phyloP scores from a whole-genome alignment of 345 rosid species.

The Rubroshorea leprosula region DNA sequence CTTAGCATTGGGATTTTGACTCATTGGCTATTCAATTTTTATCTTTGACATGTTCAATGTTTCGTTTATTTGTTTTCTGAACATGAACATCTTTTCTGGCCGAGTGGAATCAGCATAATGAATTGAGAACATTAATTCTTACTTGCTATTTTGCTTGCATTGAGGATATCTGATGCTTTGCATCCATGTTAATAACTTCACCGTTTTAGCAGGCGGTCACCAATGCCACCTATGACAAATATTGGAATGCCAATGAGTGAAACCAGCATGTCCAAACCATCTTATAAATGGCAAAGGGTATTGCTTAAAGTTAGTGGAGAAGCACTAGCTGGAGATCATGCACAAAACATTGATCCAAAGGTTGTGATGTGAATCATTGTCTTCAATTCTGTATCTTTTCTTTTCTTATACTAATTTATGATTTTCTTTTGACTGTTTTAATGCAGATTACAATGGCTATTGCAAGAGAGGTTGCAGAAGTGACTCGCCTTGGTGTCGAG shows the following conservation, averaged over 20 bases:
- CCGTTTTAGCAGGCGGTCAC: conserved; percentile 44
- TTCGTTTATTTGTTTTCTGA: background rate
- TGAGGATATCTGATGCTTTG: background rate
- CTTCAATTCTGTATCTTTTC: background rate
- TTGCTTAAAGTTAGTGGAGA: conserved; percentile 97
- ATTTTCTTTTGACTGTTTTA: conserved; percentile 1
- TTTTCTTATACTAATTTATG: background rate
- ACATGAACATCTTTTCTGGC: background rate
- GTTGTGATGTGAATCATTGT: conserved; percentile 29
- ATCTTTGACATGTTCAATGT: no score
- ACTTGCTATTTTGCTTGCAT: background rate
- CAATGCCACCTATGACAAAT: conserved; percentile 45
- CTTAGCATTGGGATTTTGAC: background rate
- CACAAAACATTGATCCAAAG: conserved; percentile 87
- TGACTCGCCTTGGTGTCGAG: conserved; percentile 87
- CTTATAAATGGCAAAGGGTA: conserved; percentile 84
- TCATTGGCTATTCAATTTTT: background rate
- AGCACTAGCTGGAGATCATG: conserved; percentile 88
- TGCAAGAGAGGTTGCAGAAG: conserved; percentile 94
- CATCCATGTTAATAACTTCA: conserved; percentile 1
- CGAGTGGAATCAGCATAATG: background rate
- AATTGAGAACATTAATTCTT: conserved; percentile 12
- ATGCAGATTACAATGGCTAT: conserved; percentile 81
- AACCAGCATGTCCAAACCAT: conserved; percentile 35
- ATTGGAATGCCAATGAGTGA: conserved; percentile 45